Evolutionary conservation across 441 rosid species (phyloP), one percentile per base, ranked within the genome.

Genomic region (Macaranga tanarius): DNA sequence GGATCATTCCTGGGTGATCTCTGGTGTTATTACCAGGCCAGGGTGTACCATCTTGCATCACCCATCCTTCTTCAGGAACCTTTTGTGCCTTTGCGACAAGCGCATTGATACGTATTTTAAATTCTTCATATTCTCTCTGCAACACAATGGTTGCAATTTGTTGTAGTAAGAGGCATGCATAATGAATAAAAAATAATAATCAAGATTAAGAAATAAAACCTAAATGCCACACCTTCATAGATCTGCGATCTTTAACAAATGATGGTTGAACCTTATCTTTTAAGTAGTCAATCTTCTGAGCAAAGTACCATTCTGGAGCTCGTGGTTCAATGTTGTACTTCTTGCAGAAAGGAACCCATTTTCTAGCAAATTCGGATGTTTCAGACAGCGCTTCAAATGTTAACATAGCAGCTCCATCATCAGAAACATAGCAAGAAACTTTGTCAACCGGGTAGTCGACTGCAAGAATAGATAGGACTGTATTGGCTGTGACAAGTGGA

Each of bases 1-100:
- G 83, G 45, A 77, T 80, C 83, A 80, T 80, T 62, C 83, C 80
- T 31, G 83, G 83, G 74, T 80, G 83, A 77, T 80, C 83, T 77
- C 83, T 77, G 71, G 65, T 80, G 70, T 80, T 80, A 68, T 80
- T 77, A 51, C 83, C 83, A 31, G 83, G 83, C 83, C 83, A 80
- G 4, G 83, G 83, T 2, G 83, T 80, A 48, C 83, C 83, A 51
- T 80, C 83, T 71, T 74, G 80, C 83, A 80, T 80, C 26, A 71
- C 65, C 83, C 83, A 80, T 71, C 83, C 83, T 74, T 80, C 83
- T 42, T 80, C 83, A 20, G 83, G 83, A 74, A 80, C 65, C 60
- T 80, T 80, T n/a, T 77, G 78, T 67, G 83, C 83, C 79, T 80
- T 80, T 31, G 83, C 71, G 10, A 77, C 81, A 63, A 80, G 71